Evolutionary conservation across 441 rosid genomes (phyloP).

Genomic region (Mallotus repandus): DNA sequence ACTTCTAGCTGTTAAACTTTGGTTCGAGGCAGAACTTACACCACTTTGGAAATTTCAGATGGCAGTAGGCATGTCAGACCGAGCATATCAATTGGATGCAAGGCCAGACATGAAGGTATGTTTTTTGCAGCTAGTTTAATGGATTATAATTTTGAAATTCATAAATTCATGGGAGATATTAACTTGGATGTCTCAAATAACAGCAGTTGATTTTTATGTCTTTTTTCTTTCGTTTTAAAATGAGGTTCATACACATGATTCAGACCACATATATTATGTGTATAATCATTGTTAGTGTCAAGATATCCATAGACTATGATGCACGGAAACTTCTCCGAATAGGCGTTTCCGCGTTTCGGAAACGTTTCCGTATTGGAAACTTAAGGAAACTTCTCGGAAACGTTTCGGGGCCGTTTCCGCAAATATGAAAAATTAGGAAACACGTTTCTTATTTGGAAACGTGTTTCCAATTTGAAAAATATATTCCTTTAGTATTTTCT

Average conservation of each 20-base stretch:
- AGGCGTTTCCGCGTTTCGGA: no score
- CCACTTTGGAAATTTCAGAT: constrained; percentile 47
- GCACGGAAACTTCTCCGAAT: no score
- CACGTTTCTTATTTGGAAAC: no score
- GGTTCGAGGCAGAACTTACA: constrained; percentile 11
- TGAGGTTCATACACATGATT: neutral
- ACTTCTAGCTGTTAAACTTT: constrained; percentile 3
- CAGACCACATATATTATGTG: neutral
- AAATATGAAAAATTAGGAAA: no score
- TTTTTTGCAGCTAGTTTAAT: constrained; percentile 9
- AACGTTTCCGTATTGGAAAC: no score
- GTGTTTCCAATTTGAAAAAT: no score
- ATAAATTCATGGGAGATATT: neutral
- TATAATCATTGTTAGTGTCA: neutral
- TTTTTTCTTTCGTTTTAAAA: neutral
- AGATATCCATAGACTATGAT: neutral
- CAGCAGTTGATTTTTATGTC: neutral
- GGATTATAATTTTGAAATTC: neutral
- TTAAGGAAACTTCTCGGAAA: no score
- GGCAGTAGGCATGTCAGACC: constrained; percentile 87
- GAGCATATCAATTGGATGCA: constrained; percentile 53
- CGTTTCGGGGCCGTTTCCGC: no score
- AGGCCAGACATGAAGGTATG: constrained; percentile 79
- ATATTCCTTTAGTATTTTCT: no score
- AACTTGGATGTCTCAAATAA: neutral